These are phyloP conservation scores for Ziziphus jujuba DNA, from an alignment of 306 rosid genomes.

Conservation along the genomic window DNA sequence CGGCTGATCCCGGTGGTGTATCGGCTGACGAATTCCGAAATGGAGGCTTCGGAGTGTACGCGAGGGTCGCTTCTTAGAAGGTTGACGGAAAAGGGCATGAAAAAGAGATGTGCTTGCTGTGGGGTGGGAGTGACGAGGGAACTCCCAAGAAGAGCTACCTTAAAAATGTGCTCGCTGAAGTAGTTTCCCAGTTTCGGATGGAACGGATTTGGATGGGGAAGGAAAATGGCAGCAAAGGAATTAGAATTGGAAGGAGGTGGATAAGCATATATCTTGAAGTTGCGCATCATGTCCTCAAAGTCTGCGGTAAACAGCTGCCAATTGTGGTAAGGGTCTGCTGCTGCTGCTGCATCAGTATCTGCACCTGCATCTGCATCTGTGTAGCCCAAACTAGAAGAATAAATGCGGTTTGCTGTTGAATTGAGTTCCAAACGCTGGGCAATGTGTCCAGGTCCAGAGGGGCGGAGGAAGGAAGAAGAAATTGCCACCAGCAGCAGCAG, in stretches of 20 bases:
- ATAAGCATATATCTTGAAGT: conserved; percentile 28
- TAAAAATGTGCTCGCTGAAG: conserved; percentile 45
- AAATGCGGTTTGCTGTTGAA: not conserved
- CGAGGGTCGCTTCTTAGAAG: conserved; percentile 33
- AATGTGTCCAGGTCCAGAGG: not conserved
- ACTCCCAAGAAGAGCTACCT: conserved; percentile 24
- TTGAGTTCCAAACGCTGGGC: too few species aligned
- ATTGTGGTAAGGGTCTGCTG: conserved; percentile 28
- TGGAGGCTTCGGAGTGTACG: conserved; percentile 30
- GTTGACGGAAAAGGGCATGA: conserved; percentile 33
- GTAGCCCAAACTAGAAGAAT: not conserved
- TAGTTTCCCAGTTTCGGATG: conserved; percentile 30
- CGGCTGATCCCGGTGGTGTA: conserved; percentile 13
- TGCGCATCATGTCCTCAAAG: conserved; percentile 24
- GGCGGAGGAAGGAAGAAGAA: conserved; percentile 2
- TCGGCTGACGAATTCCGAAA: conserved; percentile 19
- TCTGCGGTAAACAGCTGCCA: conserved; percentile 28
- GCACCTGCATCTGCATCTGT: too few species aligned
- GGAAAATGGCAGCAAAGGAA: conserved; percentile 21
- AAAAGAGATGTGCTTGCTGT: conserved; percentile 28
- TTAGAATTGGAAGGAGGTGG: conserved; percentile 1
- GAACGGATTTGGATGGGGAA: conserved; percentile 31
- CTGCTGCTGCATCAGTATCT: too few species aligned
- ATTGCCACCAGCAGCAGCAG: not conserved
- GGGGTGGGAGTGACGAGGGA: conserved; percentile 16